phyloP scores from a whole-genome alignment of 2,329 filamentous ascomycete species.

The Fusarium fujikuroi region DNA sequence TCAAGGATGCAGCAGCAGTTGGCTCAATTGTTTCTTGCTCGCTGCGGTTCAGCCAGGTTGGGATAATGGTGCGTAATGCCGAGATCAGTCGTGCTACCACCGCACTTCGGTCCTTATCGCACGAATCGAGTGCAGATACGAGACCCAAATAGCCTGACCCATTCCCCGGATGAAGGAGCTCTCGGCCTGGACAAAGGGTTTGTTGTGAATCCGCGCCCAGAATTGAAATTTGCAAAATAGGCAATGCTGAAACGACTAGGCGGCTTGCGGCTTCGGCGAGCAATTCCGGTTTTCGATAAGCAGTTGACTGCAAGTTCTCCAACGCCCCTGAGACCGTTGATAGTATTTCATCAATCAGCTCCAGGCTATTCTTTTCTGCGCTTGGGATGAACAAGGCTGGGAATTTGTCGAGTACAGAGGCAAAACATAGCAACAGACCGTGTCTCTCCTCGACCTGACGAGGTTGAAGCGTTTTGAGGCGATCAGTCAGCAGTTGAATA shows the following conservation, averaged over 20 bases:
- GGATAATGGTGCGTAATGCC: constrained; percentile 50
- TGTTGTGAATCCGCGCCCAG: constrained; percentile 25
- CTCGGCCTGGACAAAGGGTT: constrained; percentile 35
- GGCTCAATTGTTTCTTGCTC: constrained; percentile 62
- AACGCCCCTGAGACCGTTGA: constrained; percentile 51
- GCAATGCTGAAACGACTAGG: constrained; percentile 65
- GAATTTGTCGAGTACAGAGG: constrained; percentile 64
- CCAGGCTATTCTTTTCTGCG: constrained; percentile 25
- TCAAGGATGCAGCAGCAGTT: constrained; percentile 62
- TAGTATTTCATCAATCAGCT: constrained; percentile 47
- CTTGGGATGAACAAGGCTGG: constrained; percentile 46
- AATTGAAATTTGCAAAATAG: constrained; percentile 56
- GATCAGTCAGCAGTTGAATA: constrained; percentile 55
- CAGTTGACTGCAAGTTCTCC: constrained; percentile 53
- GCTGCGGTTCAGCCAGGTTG: constrained; percentile 60
- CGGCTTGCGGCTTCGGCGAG: constrained; percentile 70
- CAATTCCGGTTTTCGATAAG: constrained; percentile 70
- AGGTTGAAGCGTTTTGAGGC: constrained; percentile 56
- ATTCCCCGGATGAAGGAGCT: constrained; percentile 40
- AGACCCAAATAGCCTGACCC: constrained; percentile 36
- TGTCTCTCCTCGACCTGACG: constrained; percentile 77
- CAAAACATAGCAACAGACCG: constrained; percentile 71
- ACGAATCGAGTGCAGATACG: constrained; percentile 34
- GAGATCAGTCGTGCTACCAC: constrained; percentile 38
- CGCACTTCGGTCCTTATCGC: not conserved